Percentiles rank a stretch among this genome's conserved stretches.
phyloP scores from a whole-genome alignment of 257 asterid species.

The Penstemon newberryi region DNA sequence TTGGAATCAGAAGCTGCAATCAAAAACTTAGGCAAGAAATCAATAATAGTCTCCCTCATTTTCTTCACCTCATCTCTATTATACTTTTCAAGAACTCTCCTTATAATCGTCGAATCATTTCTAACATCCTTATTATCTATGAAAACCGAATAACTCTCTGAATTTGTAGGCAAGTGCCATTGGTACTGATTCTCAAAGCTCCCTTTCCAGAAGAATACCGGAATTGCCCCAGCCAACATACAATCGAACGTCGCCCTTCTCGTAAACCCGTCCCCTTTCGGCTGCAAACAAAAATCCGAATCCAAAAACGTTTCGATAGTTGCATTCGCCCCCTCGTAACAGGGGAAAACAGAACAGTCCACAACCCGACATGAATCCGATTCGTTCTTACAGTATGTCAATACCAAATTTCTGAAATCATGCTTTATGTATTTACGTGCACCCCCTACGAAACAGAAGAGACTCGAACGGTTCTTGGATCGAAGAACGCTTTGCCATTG shows the following conservation, averaged over 20 bases:
- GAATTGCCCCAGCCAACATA: conserved; percentile 51
- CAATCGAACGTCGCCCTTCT: conserved; percentile 48
- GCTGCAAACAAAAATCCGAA: conserved; percentile 48
- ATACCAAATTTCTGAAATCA: conserved; percentile 35
- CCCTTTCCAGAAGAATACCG: conserved; percentile 48
- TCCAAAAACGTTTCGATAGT: conserved; percentile 37
- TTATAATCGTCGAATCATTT: conserved; percentile 26
- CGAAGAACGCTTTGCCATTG: conserved; percentile 35
- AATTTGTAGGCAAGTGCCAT: conserved; percentile 36
- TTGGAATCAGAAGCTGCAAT: conserved; percentile 11
- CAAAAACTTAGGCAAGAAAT: conserved; percentile 36
- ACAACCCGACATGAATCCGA: conserved; percentile 24
- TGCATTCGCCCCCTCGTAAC: conserved; percentile 39
- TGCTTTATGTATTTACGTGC: conserved; percentile 32
- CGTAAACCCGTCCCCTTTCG: conserved; percentile 43
- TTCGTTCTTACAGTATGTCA: conserved; percentile 34
- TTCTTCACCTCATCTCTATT: conserved; percentile 36
- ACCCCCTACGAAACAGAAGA: conserved; percentile 37
- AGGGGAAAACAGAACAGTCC: conserved; percentile 32
- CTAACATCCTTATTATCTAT: conserved; percentile 35
- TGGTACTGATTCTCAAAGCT: conserved; percentile 38
- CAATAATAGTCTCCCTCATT: conserved; percentile 41
- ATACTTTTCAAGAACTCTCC: conserved; percentile 24
- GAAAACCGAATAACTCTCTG: conserved; percentile 37
- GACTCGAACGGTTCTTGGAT: conserved; percentile 24